Evolutionary conservation across 441 rosid genomes (phyloP).

Genomic region (Gossypium davidsonii): DNA sequence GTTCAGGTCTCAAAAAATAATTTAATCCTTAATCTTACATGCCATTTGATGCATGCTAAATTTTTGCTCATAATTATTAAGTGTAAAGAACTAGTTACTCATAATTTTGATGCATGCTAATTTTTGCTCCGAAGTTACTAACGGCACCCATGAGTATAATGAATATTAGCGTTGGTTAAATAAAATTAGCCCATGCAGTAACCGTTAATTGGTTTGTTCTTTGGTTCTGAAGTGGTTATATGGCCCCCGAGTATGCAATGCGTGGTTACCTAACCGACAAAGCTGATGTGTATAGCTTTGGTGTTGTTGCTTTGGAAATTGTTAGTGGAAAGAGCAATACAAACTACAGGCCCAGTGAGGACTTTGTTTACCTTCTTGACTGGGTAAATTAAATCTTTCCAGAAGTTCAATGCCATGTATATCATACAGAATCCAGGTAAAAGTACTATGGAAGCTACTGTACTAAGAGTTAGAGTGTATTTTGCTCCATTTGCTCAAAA

Average conservation of each 20-base stretch:
- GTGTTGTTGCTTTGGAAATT: slow-evolving; percentile 59
- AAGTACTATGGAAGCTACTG: too few relatives aligned
- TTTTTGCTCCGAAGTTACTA: background rate
- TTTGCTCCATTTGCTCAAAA: too few relatives aligned
- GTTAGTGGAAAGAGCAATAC: slow-evolving; percentile 66
- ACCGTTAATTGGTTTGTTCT: background rate
- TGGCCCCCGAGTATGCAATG: slow-evolving; percentile 50
- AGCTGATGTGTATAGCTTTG: slow-evolving; percentile 47
- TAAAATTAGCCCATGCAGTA: background rate
- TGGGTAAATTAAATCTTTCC: slow-evolving; percentile 32
- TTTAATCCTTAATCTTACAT: too few relatives aligned
- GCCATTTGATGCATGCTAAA: background rate
- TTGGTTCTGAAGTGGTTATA: slow-evolving; percentile 11
- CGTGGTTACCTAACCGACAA: slow-evolving; percentile 62
- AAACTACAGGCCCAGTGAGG: slow-evolving; percentile 47
- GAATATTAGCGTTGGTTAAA: background rate
- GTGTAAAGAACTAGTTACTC: background rate
- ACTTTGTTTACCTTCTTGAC: slow-evolving; percentile 64
- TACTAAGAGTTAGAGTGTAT: too few relatives aligned
- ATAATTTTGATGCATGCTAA: background rate
- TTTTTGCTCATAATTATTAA: background rate
- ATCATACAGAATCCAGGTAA: background rate
- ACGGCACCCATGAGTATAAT: background rate
- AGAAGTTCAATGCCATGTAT: background rate
- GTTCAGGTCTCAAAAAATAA: too few relatives aligned